Conservation (phyloP, 208 protist species). For the Trypanosomatidae sp. region DNA sequence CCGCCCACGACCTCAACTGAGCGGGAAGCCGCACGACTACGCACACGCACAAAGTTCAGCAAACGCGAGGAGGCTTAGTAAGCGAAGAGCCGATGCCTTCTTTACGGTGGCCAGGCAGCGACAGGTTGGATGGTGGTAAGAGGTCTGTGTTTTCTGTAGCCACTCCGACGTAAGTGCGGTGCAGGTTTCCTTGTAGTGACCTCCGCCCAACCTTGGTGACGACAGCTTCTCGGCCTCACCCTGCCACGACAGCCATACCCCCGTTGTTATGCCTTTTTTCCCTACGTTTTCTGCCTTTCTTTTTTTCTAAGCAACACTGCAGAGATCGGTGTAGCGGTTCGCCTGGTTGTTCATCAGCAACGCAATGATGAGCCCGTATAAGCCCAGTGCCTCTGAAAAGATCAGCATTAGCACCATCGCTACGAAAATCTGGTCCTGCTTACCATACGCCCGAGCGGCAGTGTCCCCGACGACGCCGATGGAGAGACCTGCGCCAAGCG, state of each 20-base stretch:
- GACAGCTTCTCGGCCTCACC: no score
- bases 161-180: background rate
- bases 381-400: conserved; percentile 99
- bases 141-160: no score
- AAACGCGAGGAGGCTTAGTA: background rate
- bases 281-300: background rate
- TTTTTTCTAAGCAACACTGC: background rate
- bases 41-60: background rate
- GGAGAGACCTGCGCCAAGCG: conserved; percentile 97
- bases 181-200: background rate
- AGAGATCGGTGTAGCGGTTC: conserved; percentile 74
- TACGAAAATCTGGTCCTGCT: conserved; percentile 99
- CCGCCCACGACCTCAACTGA: background rate
- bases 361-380: conserved; percentile 99
- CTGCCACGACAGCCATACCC: background rate
- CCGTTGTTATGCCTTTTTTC: background rate
- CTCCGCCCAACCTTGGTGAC: background rate
- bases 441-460: conserved; percentile 84
- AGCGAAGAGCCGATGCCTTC: background rate
- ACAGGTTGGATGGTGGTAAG: no score
- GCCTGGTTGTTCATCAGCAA: conserved; percentile 94
- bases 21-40: no score
- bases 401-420: conserved; percentile 99
- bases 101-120: background rate
- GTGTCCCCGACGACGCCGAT: conserved; percentile 99